phyloP scores from a whole-genome alignment of 2,329 filamentous ascomycete species.

The Apiospora hydei region DNA sequence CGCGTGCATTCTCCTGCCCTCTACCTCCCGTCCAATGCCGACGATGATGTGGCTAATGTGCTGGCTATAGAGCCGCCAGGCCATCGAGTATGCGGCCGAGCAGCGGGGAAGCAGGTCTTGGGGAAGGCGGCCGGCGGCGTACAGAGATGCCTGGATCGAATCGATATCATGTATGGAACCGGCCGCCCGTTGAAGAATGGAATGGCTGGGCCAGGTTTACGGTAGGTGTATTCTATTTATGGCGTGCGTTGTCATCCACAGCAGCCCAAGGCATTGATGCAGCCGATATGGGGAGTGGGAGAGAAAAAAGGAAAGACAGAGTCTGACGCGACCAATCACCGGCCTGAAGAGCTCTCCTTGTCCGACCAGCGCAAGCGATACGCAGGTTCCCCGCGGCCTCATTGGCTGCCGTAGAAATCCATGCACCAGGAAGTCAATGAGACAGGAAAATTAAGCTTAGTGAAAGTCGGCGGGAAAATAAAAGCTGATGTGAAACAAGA shows the following conservation, averaged over 20 bases:
- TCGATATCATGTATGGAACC: constrained; percentile 29
- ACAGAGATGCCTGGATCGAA: constrained; percentile 26
- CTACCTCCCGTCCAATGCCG: constrained; percentile 2
- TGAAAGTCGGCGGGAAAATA: constrained; percentile 18
- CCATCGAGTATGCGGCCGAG: constrained; percentile 1
- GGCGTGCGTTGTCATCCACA: constrained; percentile 30
- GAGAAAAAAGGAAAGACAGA: constrained; percentile 20
- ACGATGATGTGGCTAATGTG: neutral
- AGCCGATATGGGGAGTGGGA: neutral
- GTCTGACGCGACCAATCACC: constrained; percentile 37
- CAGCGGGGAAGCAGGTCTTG: constrained; percentile 21
- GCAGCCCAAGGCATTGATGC: constrained; percentile 7
- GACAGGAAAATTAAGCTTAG: constrained; percentile 23
- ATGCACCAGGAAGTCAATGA: neutral
- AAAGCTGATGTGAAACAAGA: constrained; percentile 23
- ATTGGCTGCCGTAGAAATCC: constrained; percentile 34
- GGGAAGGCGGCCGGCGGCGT: constrained; percentile 21
- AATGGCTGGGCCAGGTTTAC: neutral
- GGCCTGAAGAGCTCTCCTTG: constrained; percentile 30
- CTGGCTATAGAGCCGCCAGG: constrained; percentile 17
- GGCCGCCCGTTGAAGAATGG: constrained; percentile 28
- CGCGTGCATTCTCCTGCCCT: neutral
- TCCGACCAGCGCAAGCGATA: constrained; percentile 32
- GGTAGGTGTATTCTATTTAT: constrained; percentile 35
- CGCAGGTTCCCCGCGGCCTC: constrained; percentile 30